Evolutionary conservation across 1,284 basidiomycete species (phyloP), one percentile per base, ranked within the genome.

Genomic region (Coniferiporia weirii): DNA sequence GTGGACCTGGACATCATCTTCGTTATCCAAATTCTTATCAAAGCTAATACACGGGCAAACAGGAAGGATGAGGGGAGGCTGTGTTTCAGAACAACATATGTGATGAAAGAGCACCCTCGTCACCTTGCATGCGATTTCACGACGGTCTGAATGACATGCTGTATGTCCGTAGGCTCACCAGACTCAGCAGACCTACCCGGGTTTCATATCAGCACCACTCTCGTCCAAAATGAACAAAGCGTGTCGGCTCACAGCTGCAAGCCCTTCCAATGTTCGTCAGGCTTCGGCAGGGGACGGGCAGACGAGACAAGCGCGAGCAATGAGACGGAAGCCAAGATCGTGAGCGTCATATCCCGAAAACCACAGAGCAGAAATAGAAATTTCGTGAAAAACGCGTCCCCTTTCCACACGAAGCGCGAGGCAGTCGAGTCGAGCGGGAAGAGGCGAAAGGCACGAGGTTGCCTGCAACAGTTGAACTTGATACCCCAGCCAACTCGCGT

Each of bases 291-390:
- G 46, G 77, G 77, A 60, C 71, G 75, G 64, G 77, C 69, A 55
- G 74, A 71, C 61, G 76, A 77, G 69, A 78, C 74, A 68, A 80
- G 73, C 68, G 72, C 76, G 63, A 78, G 68, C 35, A 79, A 67
- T 45, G 74, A 74, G 59, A 76, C 67, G 17, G 71, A 78, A 53
- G 71, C 72, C 55, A 80, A 68, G 44, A 79, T 65, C 57, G 70
- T 70, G 46, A 76, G 66, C 35, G 74, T 70, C 77, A 79, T 80
- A 8, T 35, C 44, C 17, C 13, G 50, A 40, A 40, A 38, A 20
- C 13, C 34, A 19, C 35, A n/a, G 40, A 22, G 7, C 5, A 12
- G 17, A n/a, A 8, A 19, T 53, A 19, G 7, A 53, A 27, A 40
- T 19, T 17, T 52, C 34, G 51, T 38, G 22, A 40, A 52, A 27